These are phyloP conservation scores for Schoenoplectus triqueter DNA, from an alignment of 202 grass and related monocot species.

Conservation along the genomic window DNA sequence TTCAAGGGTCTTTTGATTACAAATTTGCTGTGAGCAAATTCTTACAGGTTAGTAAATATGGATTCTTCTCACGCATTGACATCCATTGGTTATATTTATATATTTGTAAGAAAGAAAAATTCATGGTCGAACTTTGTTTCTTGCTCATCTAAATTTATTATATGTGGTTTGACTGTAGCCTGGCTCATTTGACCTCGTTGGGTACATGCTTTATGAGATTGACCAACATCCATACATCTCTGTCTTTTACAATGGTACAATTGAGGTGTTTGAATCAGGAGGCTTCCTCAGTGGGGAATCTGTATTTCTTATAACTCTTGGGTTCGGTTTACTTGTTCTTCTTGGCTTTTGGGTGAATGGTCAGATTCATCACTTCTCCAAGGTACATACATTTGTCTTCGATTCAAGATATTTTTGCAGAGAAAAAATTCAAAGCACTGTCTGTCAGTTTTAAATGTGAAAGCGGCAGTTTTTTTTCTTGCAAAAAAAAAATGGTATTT, in stretches of 20 bases:
- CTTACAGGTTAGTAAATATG: conserved; percentile 69
- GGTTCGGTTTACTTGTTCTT: conserved; percentile 67
- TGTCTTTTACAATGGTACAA: conserved; percentile 89
- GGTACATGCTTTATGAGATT: conserved; percentile 86
- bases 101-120: not conserved
- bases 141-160: not conserved
- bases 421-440: too few species aligned
- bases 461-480: too few species aligned
- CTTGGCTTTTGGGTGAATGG: conserved; percentile 88
- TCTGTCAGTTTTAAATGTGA: too few species aligned
- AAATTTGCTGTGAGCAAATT: conserved; percentile 87
- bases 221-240: conserved; percentile 79
- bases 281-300: conserved; percentile 83
- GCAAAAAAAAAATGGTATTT: not conserved
- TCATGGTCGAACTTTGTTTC: not conserved
- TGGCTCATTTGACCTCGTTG: conserved; percentile 93
- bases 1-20: conserved; percentile 88
- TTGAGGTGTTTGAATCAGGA: conserved; percentile 87
- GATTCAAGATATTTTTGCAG: not conserved
- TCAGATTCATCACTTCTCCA: conserved; percentile 88
- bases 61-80: conserved; percentile 7
- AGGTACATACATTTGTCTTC: conserved; percentile 49
- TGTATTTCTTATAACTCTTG: conserved; percentile 91
- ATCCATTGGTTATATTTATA: not conserved
- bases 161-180: conserved; percentile 53